phyloP scores from a whole-genome alignment of 352 stramenopile species.

The Thalassiosira ordinaria region DNA sequence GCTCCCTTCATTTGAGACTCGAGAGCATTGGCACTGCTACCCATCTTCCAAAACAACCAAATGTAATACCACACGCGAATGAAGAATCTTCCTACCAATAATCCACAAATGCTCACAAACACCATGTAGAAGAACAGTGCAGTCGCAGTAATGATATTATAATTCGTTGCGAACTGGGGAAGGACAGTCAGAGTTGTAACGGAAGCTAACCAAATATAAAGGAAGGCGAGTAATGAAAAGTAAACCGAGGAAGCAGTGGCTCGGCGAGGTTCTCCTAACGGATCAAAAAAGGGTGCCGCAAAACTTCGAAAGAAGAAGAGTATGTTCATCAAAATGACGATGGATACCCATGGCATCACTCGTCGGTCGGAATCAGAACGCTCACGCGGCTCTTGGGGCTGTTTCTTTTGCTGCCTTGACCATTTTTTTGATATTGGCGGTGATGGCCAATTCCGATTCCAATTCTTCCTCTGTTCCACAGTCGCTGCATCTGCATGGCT shows the following conservation, averaged over 20 bases:
- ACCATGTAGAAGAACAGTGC: constrained; percentile 68
- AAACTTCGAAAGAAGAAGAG: constrained; percentile 50
- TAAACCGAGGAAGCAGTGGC: constrained; percentile 54
- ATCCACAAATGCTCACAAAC: constrained; percentile 40
- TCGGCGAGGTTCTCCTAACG: constrained; percentile 51
- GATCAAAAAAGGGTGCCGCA: constrained; percentile 62
- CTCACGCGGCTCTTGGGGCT: neutral
- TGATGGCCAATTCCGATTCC: too few relatives aligned
- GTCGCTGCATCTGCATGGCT: neutral
- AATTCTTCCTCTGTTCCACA: neutral
- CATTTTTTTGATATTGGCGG: too few relatives aligned
- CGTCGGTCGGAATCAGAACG: constrained; percentile 11
- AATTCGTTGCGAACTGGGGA: constrained; percentile 57
- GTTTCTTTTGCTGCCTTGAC: neutral
- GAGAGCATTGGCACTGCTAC: constrained; percentile 4
- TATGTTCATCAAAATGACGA: constrained; percentile 33
- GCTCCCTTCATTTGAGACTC: neutral
- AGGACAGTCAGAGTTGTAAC: constrained; percentile 57
- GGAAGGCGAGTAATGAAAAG: constrained; percentile 54
- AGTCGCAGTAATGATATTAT: constrained; percentile 64
- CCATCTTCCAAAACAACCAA: constrained; percentile 45
- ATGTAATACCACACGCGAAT: constrained; percentile 50
- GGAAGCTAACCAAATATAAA: constrained; percentile 61
- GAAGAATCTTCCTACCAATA: constrained; percentile 51
- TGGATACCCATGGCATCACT: constrained; percentile 27